These are phyloP conservation scores for Blumeriella jaapii DNA, from an alignment of 2,329 filamentous ascomycete genomes.

Conservation along the genomic window DNA sequence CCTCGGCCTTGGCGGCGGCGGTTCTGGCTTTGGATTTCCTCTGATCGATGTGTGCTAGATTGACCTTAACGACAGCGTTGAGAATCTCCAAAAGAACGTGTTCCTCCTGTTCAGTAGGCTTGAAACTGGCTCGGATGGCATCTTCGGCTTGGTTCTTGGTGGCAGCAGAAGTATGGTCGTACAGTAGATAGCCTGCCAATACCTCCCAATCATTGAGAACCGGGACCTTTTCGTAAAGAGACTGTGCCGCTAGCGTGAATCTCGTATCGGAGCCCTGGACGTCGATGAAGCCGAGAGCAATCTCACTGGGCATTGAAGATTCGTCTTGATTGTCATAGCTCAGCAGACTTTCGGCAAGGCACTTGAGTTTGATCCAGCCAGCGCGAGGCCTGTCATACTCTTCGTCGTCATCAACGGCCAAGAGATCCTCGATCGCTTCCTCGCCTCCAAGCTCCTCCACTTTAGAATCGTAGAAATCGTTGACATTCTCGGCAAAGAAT, in stretches of 20 bases:
- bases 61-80: constrained; percentile 67
- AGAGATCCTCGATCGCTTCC: constrained; percentile 62
- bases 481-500: constrained; percentile 83
- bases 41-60: constrained; percentile 52
- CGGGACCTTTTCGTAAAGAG: constrained; percentile 68
- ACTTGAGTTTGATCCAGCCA: constrained; percentile 88
- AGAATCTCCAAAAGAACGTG: constrained; percentile 78
- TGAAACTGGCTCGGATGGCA: constrained; percentile 22
- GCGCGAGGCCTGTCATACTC: constrained; percentile 65
- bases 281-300: constrained; percentile 38
- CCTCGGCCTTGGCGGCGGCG: constrained; percentile 47
- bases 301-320: constrained; percentile 40
- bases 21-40: constrained; percentile 40
- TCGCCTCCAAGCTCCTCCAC: constrained; percentile 76
- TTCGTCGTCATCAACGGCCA: constrained; percentile 61
- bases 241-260: constrained; percentile 76
- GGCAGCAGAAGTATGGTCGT: constrained; percentile 65
- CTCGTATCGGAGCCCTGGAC: constrained; percentile 62
- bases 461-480: constrained; percentile 68
- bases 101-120: constrained; percentile 48
- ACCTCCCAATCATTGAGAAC: constrained; percentile 82
- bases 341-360: constrained; percentile 70
- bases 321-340: constrained; percentile 65
- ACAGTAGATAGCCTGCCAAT: constrained; percentile 79
- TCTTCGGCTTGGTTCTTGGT: constrained; percentile 55